phyloP scores from a whole-genome alignment of 148 eudicot genomes.

The Camellia granthamiana region DNA sequence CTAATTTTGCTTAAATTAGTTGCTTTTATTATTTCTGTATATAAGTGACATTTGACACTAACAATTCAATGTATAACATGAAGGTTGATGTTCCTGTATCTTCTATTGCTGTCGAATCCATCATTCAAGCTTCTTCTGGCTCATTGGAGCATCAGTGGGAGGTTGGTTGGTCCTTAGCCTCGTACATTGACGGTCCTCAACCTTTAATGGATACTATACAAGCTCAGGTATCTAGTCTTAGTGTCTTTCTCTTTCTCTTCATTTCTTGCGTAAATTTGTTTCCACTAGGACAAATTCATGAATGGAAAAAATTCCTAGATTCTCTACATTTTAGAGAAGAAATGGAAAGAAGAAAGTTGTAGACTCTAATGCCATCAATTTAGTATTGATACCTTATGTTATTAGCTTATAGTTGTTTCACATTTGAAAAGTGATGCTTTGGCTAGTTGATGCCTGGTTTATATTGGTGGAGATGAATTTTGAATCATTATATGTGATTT shows the following conservation, averaged over 20 bases:
- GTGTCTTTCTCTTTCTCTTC: not conserved
- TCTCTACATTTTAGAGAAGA: not conserved
- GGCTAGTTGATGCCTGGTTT: not conserved
- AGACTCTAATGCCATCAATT: not conserved
- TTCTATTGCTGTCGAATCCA: conserved; percentile 60
- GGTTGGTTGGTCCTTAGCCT: conserved; percentile 94
- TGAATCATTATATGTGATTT: not conserved
- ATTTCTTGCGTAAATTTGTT: not conserved
- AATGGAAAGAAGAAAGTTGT: not conserved
- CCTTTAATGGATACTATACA: conserved; percentile 26
- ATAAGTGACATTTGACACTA: conserved; percentile 7
- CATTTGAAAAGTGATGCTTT: not conserved
- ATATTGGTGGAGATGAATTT: not conserved
- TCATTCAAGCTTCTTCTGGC: conserved; percentile 70
- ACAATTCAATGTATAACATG: conserved; percentile 10
- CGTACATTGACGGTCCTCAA: conserved; percentile 41
- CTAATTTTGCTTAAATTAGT: not conserved
- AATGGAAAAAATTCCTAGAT: not conserved
- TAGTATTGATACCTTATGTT: not conserved
- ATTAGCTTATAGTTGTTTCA: not conserved
- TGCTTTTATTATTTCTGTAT: not conserved
- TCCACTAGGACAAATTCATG: not conserved
- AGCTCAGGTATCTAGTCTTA: conserved; percentile 38
- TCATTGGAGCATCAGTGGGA: conserved; percentile 76
- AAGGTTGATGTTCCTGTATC: conserved; percentile 80